Conservation (phyloP, 495 filamentous ascomycete species). For the Trichoderma virens region DNA sequence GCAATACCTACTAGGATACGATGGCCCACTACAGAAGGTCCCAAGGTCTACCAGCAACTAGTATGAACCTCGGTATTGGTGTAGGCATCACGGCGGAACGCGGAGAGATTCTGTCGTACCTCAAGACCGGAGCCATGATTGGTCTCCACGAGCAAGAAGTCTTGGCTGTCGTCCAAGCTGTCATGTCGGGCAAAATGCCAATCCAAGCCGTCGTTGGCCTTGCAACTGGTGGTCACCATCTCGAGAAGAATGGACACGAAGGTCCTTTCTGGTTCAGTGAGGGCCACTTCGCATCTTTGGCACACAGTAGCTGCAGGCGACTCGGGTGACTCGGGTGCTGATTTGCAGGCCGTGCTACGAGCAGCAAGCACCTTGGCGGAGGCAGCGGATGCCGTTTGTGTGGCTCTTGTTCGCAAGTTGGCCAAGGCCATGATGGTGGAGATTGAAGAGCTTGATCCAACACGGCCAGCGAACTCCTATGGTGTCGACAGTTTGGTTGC, state of each 20-base stretch:
- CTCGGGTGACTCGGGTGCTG: no score
- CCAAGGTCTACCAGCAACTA: conserved; percentile 29
- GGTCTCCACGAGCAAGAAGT: conserved; percentile 21
- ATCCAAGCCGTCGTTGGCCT: conserved; percentile 19
- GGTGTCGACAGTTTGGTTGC: conserved; percentile 57
- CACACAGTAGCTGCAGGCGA: no score
- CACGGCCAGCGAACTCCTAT: conserved; percentile 34
- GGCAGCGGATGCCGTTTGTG: no score
- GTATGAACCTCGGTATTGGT: conserved; percentile 37
- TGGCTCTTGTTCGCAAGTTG: conserved; percentile 34
- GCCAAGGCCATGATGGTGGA: conserved; percentile 41
- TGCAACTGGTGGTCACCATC: no score
- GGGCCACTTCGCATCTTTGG: no score
- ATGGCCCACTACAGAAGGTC: conserved; percentile 29
- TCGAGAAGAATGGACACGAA: no score
- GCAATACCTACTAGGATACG: conserved; percentile 48
- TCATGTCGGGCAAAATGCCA: conserved; percentile 16
- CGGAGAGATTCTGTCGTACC: not conserved
- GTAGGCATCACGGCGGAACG: not conserved
- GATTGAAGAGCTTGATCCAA: conserved; percentile 39
- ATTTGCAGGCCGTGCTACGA: no score
- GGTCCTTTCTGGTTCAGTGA: no score
- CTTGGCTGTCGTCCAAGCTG: conserved; percentile 24
- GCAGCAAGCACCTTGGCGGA: no score
- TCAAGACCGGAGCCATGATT: not conserved